Evolutionary conservation across 2,329 filamentous ascomycete genomes (phyloP).

Genomic region (Ophiostoma quercus): DNA sequence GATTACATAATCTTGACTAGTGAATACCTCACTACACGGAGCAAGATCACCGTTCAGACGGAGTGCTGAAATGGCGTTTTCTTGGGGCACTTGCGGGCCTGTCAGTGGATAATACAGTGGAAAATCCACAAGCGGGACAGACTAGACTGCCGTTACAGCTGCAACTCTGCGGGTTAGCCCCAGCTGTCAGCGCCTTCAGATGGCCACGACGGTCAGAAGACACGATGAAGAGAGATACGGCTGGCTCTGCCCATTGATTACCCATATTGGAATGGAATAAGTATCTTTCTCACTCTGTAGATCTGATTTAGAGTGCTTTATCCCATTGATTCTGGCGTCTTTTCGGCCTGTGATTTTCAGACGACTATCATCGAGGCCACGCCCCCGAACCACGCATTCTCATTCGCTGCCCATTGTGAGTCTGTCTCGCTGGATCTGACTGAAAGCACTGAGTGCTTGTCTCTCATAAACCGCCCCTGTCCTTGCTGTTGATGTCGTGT

Average conservation of each 20-base stretch:
- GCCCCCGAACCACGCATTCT: conserved; percentile 20
- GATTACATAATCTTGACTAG: not conserved
- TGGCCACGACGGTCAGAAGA: not conserved
- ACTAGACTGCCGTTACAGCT: conserved; percentile 6
- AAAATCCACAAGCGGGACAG: conserved; percentile 6
- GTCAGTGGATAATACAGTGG: not conserved
- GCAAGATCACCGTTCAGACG: not conserved
- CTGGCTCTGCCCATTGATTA: not conserved
- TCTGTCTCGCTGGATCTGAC: not conserved
- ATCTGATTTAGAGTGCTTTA: not conserved
- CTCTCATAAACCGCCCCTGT: not conserved
- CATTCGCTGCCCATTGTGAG: conserved; percentile 16
- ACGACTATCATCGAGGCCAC: conserved; percentile 14
- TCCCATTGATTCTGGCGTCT: not conserved
- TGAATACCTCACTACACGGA: not conserved
- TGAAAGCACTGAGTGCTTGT: not conserved
- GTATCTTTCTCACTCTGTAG: not conserved
- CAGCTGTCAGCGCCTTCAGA: not conserved
- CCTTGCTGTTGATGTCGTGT: not conserved
- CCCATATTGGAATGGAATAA: not conserved
- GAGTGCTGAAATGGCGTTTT: not conserved
- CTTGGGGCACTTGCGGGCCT: not conserved
- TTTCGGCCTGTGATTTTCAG: not conserved
- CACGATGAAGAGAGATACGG: not conserved
- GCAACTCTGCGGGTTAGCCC: not conserved